phyloP scores from a whole-genome alignment of 306 rosid species.

The Cicer chorassanicum region DNA sequence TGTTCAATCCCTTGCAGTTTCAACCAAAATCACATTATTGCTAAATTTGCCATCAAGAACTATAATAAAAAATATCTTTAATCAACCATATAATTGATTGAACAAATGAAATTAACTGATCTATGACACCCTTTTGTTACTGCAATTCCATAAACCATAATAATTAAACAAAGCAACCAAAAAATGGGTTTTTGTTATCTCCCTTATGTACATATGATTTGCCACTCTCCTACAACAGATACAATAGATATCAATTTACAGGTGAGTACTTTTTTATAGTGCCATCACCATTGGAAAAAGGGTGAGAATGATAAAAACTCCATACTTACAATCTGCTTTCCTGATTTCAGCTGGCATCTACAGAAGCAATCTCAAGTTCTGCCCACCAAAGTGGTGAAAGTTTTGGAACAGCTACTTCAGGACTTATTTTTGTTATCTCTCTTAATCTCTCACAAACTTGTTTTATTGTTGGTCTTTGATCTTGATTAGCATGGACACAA shows the following conservation, averaged over 20 bases:
- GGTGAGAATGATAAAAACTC: slow-evolving; percentile 39
- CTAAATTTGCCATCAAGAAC: neutral
- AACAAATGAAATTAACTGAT: slow-evolving; percentile 41
- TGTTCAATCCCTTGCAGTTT: too few relatives aligned
- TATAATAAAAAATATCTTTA: slow-evolving; percentile 17
- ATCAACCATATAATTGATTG: slow-evolving; percentile 26
- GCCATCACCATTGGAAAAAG: slow-evolving; percentile 42
- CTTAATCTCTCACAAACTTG: slow-evolving; percentile 66
- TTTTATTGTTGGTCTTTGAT: slow-evolving; percentile 67
- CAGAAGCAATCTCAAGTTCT: slow-evolving; percentile 83
- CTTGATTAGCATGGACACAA: slow-evolving; percentile 59
- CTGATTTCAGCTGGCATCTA: slow-evolving; percentile 58
- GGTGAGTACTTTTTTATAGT: slow-evolving; percentile 36
- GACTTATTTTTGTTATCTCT: slow-evolving; percentile 75
- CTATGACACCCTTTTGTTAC: slow-evolving; percentile 38
- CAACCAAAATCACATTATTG: too few relatives aligned
- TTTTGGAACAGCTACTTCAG: slow-evolving; percentile 77
- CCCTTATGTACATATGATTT: slow-evolving; percentile 64
- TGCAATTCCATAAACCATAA: slow-evolving; percentile 37
- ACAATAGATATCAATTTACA: slow-evolving; percentile 46
- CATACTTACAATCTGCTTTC: slow-evolving; percentile 45
- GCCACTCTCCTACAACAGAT: slow-evolving; percentile 44
- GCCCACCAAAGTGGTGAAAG: slow-evolving; percentile 99
- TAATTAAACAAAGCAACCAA: slow-evolving; percentile 40
- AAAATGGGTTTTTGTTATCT: slow-evolving; percentile 36